Base-by-base conservation (phyloP, 192 early-diverging fungal species). In the Podila epigama region DNA sequence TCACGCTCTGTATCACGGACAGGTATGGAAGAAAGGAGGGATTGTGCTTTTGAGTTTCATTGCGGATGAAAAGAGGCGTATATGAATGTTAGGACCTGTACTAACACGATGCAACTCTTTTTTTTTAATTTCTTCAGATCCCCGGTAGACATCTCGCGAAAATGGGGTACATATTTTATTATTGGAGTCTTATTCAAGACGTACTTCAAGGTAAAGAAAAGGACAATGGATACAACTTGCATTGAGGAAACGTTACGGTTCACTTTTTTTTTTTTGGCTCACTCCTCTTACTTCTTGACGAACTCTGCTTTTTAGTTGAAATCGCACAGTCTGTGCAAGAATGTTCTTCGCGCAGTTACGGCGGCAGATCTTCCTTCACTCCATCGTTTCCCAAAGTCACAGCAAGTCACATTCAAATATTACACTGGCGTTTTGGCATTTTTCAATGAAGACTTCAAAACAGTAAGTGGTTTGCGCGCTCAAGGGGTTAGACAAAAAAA, bases 151-250 rank as follows among this genome's bases (percentile, higher is more conserved):
- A 63, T 68, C 27, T 95, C 96, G 15, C 86, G 94, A 33, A 96
- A 96, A 68, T 97, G 94, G 95, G 97, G 97, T 9, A 94, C 93
- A 5, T 99, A 95, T 79, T 91, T 85, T 58, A 87, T 98, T 68
- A 90, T 88, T 48, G 94, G 92, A 57, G 80, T 97, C 0, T 79
- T 98, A 10, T 95, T 99, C 73, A 85, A 87, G 52, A 92, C 92
- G 3, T 98, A 97, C 60, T 92, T 96, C 67, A 88, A 89, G 77
- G 93, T 95, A 81, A 63, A 75, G 27, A 70, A 70, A n/a, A 22
- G 79, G 70, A 25, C 5, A 25, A n/a, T 62, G 55, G 4, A n/a
- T 11, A 11, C 6, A 27, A 62, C 28, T 33, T 22, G 32, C 15
- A 31, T 10, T 63, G 4, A 3, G 1, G 28, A 27, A 2, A 8